Conservation (phyloP, 176 grass and related monocot species). For the Carex parvula region DNA sequence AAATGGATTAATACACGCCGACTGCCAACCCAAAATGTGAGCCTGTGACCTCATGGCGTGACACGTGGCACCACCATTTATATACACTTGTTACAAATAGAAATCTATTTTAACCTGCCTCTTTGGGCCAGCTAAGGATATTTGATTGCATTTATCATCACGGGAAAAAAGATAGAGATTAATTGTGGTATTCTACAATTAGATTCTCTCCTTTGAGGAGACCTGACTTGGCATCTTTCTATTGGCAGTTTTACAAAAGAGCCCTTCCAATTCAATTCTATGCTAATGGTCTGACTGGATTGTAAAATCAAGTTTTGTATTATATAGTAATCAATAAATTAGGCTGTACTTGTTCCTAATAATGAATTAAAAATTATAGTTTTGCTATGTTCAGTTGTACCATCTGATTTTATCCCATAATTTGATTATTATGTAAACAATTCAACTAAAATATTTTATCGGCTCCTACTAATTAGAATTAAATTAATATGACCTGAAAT, state of each 20-base stretch:
- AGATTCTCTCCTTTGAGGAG: not conserved
- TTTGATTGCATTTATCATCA: not conserved
- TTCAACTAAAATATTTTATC: too few relatives aligned
- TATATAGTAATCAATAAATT: not conserved
- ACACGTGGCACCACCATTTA: slow-evolving; percentile 9
- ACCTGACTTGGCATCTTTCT: not conserved
- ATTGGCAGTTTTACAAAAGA: not conserved
- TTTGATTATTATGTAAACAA: too few relatives aligned
- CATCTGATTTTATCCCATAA: not conserved
- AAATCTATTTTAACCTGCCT: not conserved
- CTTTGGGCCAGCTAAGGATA: not conserved
- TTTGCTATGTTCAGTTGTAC: not conserved
- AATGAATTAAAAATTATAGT: not conserved
- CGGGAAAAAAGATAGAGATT: not conserved
- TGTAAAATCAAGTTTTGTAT: not conserved
- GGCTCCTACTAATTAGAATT: too few relatives aligned
- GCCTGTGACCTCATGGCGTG: not conserved
- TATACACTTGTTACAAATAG: slow-evolving; percentile 1
- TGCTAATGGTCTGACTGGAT: not conserved
- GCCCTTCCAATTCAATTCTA: not conserved
- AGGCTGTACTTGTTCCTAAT: not conserved
- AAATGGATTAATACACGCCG: not conserved
- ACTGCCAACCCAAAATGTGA: not conserved
- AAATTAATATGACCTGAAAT: too few relatives aligned
- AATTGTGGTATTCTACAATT: not conserved